Base-by-base conservation (phyloP, 495 filamentous ascomycete genomes). In the Xylaria venustula region DNA sequence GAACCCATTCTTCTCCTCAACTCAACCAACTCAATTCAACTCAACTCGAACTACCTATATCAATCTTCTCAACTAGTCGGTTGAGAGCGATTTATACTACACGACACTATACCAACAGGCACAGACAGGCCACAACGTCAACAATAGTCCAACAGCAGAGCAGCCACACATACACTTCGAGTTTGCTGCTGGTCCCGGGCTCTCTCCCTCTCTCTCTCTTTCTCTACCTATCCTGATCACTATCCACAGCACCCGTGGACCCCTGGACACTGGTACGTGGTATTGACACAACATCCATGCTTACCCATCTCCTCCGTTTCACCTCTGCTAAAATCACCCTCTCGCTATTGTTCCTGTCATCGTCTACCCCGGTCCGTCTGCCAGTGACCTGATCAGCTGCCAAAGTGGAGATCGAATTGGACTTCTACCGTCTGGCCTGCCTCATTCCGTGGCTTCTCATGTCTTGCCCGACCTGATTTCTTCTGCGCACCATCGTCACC, bases 211-310 rank as follows among this genome's bases (percentile, higher is more conserved):
- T 34, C 30, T 34, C 30, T 34, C 30, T 34, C 30, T 34, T 4
- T 34, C 30, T 34, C 30, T 34, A 11, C 11, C 30, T 34, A 4
- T 34, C 30, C 30, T 34, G 30, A 5, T 4, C 30, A 34, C 30
- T 34, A 34, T 11, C 11, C 30, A 34, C 28, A 15, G 14, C 36
- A 28, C 37, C 19, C 52, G n/a, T n/a, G 36, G 11, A 34, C 54
- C 47, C 57, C 47, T 52, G 57, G 47, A 20, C 34, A 41, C 20
- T n/a, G 32, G 37, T 52, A 45, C 47, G 57, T 60, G 47, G 57
- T 51, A 60, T 60, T 45, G 57, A 52, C 26, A 52, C 57, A 52
- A 61, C 32, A 61, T 50, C 58, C 58, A 61, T 61, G 58, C 58
- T 61, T 20, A 28, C 58, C 34, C 50, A 40, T 61, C 34, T 52